Evolutionary conservation across 352 stramenopile species (phyloP).

Genomic region (Lagenidium giganteum): DNA sequence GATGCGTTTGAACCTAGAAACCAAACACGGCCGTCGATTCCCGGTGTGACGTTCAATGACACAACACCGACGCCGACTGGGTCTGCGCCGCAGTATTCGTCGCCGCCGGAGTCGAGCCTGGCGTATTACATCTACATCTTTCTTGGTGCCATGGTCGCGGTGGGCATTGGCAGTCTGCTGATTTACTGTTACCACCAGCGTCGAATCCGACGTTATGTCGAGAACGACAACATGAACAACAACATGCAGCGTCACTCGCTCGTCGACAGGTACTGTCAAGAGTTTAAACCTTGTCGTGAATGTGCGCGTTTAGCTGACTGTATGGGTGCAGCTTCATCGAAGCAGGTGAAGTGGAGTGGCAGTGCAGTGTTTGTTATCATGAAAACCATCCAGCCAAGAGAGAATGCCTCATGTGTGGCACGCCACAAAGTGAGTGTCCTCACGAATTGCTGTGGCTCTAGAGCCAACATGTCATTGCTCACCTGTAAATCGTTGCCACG

Average conservation of each 20-base stretch:
- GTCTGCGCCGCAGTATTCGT: no score
- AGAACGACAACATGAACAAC: constrained; percentile 75
- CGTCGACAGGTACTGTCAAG: constrained; percentile 42
- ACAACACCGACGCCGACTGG: no score
- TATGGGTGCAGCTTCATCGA: constrained; percentile 44
- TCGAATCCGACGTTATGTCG: constrained; percentile 43
- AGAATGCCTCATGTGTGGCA: constrained; percentile 82
- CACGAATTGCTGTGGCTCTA: background rate
- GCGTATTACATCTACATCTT: constrained; percentile 77
- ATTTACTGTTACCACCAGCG: constrained; percentile 70
- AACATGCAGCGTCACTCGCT: constrained; percentile 85
- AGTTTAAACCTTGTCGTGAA: background rate
- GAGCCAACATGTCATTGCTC: no score
- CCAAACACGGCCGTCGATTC: no score
- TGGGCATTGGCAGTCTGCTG: constrained; percentile 34
- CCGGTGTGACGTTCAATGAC: no score
- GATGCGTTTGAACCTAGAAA: no score
- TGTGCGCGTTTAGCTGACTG: background rate
- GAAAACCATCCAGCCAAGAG: constrained; percentile 79
- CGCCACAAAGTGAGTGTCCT: constrained; percentile 42
- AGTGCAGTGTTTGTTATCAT: constrained; percentile 81
- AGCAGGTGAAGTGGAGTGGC: constrained; percentile 68
- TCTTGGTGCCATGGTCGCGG: constrained; percentile 43
- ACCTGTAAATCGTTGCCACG: no score
- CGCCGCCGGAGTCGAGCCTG: constrained; percentile 26